phyloP scores from a whole-genome alignment of 192 early-diverging fungal species.

The Blastocladiella britannica region DNA sequence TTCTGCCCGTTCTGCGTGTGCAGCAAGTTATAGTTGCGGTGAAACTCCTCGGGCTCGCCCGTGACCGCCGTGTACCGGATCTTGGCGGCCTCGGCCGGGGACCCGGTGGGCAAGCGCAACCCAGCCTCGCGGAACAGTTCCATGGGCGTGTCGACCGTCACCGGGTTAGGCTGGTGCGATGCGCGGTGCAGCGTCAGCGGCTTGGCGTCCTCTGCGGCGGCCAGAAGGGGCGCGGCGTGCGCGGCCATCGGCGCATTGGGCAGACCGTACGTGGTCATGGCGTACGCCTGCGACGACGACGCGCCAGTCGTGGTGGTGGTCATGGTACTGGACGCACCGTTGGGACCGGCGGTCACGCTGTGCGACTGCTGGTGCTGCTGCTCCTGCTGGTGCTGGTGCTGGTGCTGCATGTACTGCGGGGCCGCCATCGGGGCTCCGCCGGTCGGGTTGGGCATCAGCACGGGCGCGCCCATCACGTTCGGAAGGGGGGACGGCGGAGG shows the following conservation, averaged over 20 bases:
- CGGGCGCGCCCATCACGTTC: no score
- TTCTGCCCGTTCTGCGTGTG: constrained; percentile 25
- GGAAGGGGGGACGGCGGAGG: no score
- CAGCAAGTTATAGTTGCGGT: constrained; percentile 51
- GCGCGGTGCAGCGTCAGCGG: background rate
- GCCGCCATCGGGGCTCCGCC: background rate
- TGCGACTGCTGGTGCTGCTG: background rate
- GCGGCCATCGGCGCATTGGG: no score
- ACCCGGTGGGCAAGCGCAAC: no score
- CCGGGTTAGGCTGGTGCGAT: no score
- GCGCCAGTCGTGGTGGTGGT: background rate
- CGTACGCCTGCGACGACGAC: background rate
- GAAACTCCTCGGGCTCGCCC: constrained; percentile 69
- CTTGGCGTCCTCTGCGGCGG: background rate
- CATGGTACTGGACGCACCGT: background rate
- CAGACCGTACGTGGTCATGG: no score
- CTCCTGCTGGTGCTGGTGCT: background rate
- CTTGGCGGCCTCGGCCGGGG: no score
- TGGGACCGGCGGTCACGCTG: background rate
- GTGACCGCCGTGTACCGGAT: constrained; percentile 88
- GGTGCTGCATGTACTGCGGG: background rate
- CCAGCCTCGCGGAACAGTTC: no score
- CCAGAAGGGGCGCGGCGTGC: no score
- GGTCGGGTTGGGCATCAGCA: no score
- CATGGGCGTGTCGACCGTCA: no score